These are phyloP conservation scores for Globisporangium nagaii DNA, from an alignment of 352 stramenopile genomes.

Conservation along the genomic window DNA sequence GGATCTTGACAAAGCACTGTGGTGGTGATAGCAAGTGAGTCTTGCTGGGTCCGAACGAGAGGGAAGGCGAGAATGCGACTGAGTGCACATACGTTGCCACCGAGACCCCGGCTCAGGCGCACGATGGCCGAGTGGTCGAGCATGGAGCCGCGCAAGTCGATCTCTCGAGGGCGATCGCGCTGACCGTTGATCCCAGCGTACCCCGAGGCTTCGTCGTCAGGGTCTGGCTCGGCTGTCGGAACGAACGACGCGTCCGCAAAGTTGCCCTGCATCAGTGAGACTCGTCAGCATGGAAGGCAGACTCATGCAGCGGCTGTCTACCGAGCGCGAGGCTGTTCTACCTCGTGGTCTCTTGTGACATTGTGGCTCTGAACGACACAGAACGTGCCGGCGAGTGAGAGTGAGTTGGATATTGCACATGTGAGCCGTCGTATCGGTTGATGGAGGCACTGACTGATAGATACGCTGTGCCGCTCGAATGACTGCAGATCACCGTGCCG, in stretches of 20 bases:
- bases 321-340: no score
- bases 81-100: conserved; percentile 52
- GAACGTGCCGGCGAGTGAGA: no score
- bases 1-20: conserved; percentile 48
- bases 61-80: not conserved
- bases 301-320: no score
- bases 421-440: not conserved
- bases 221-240: not conserved
- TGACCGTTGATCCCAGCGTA: conserved; percentile 3
- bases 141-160: conserved; percentile 59
- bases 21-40: no score
- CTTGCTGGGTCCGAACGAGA: not conserved
- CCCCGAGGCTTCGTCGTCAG: not conserved
- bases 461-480: conserved; percentile 31
- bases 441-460: conserved; percentile 41
- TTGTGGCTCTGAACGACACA: conserved; percentile 22
- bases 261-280: conserved; percentile 14
- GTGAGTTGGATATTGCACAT: no score
- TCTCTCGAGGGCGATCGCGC: not conserved
- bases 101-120: conserved; percentile 34
- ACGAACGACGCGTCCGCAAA: conserved; percentile 23
- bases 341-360: conserved; percentile 26
- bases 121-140: conserved; percentile 35
- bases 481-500: conserved; percentile 49
- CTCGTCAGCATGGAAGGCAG: not conserved